A percentile compares a stretch with the other conserved stretches of the same genome.
Conservation (phyloP, 768 basidiomycete species). For the Boletus reticuloceps region DNA sequence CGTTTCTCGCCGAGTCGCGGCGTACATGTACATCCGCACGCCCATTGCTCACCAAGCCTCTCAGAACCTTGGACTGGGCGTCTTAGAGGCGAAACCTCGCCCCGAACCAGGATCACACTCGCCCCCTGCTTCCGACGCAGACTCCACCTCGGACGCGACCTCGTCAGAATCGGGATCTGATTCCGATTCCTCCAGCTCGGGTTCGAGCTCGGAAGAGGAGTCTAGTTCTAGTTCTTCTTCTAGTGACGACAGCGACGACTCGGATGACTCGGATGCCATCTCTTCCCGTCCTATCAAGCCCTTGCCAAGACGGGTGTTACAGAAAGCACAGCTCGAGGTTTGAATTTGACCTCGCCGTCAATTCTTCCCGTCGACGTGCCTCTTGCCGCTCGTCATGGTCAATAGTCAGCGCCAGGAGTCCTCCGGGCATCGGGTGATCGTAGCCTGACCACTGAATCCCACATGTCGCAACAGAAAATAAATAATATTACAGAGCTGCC, state of each 20-base stretch:
- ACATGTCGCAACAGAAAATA: no score
- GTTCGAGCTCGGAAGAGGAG: constrained; percentile 11
- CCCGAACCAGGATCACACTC: constrained; percentile 13
- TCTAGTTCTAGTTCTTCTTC: constrained; percentile 5
- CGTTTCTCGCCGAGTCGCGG: background rate
- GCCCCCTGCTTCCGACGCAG: constrained; percentile 12
- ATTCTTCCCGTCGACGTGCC: background rate
- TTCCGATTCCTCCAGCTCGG: constrained; percentile 3
- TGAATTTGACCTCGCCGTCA: constrained; percentile 7
- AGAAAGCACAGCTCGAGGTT: constrained; percentile 32
- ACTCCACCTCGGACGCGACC: background rate
- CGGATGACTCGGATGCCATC: constrained; percentile 22
- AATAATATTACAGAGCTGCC: no score
- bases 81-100: constrained; percentile 44
- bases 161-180: constrained; percentile 16
- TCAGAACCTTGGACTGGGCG: constrained; percentile 64
- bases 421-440: background rate
- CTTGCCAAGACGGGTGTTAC: constrained; percentile 40
- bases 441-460: no score
- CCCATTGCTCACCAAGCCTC: background rate
- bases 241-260: constrained; percentile 3
- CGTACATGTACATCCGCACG: background rate
- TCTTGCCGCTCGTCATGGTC: background rate
- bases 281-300: constrained; percentile 46
- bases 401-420: background rate